These are phyloP conservation scores for Spinacia oleracea DNA, from an alignment of 179 eudicot genomes.

Conservation along the genomic window DNA sequence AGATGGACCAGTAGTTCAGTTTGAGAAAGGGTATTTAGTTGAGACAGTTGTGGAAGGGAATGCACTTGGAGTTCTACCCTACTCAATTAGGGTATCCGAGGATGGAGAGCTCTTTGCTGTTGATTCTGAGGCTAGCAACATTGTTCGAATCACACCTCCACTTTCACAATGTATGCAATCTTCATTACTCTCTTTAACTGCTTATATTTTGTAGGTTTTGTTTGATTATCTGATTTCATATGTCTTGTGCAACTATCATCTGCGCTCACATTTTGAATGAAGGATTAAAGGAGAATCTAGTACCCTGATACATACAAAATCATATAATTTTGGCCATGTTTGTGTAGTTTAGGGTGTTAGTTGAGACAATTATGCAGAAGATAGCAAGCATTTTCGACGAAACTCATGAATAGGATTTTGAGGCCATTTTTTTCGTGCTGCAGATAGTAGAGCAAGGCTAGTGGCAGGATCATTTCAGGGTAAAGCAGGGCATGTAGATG, in stretches of 20 bases:
- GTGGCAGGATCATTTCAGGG: slow-evolving; percentile 99
- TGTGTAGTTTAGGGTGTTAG: neutral
- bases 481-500: slow-evolving; percentile 93
- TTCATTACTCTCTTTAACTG: slow-evolving; percentile 6
- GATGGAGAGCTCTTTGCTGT: slow-evolving; percentile 98
- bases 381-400: neutral
- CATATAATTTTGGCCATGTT: neutral
- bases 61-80: slow-evolving; percentile 82
- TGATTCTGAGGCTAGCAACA: slow-evolving; percentile 81
- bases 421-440: slow-evolving; percentile 25
- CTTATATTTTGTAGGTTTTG: slow-evolving; percentile 10
- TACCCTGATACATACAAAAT: neutral
- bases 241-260: neutral
- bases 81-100: slow-evolving; percentile 71
- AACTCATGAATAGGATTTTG: neutral
- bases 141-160: slow-evolving; percentile 89
- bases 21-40: slow-evolving; percentile 87
- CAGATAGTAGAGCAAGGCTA: slow-evolving; percentile 96
- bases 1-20: slow-evolving; percentile 85
- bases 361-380: neutral
- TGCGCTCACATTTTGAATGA: too few species aligned
- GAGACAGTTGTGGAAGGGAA: slow-evolving; percentile 95
- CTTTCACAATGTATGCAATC: slow-evolving; percentile 77
- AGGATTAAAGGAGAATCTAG: neutral
- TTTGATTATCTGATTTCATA: neutral